Conservation (phyloP, 2,329 filamentous ascomycete species). For the Rutstroemia sydowiana region DNA sequence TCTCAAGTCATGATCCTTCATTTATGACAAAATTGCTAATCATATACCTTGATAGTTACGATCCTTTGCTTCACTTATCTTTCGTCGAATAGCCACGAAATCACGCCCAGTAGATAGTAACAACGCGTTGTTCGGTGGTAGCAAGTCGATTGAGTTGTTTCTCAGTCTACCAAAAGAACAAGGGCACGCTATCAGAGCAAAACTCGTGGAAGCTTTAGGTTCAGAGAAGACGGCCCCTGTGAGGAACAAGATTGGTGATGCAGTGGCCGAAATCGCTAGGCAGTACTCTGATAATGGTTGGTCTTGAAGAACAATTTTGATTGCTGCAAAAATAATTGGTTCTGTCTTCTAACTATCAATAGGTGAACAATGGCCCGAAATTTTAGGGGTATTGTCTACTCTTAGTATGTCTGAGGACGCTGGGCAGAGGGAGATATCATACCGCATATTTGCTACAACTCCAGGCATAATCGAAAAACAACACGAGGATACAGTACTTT, state of each 20-base stretch:
- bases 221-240: constrained; percentile 67
- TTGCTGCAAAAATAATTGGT: neutral
- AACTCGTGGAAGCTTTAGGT: constrained; percentile 70
- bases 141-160: constrained; percentile 80
- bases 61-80: constrained; percentile 88
- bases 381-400: constrained; percentile 78
- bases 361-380: constrained; percentile 85
- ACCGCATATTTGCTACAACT: constrained; percentile 90
- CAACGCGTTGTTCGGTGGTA: too few relatives aligned
- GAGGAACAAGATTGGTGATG: constrained; percentile 93
- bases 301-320: constrained; percentile 27
- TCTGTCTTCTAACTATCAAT: constrained; percentile 17
- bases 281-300: constrained; percentile 90
- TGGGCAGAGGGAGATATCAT: constrained; percentile 84
- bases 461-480: constrained; percentile 94
- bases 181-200: constrained; percentile 71
- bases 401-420: constrained; percentile 80
- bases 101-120: constrained; percentile 68
- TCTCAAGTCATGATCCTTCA: too few relatives aligned
- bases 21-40: neutral
- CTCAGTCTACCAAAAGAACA: constrained; percentile 69
- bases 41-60: constrained; percentile 54
- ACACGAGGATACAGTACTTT: constrained; percentile 82
- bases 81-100: constrained; percentile 87
- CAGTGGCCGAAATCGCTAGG: constrained; percentile 90